Evolutionary conservation across 495 filamentous ascomycete genomes (phyloP), one percentile per base, ranked within the genome.

Genomic region (Bryoglossum gracile): DNA sequence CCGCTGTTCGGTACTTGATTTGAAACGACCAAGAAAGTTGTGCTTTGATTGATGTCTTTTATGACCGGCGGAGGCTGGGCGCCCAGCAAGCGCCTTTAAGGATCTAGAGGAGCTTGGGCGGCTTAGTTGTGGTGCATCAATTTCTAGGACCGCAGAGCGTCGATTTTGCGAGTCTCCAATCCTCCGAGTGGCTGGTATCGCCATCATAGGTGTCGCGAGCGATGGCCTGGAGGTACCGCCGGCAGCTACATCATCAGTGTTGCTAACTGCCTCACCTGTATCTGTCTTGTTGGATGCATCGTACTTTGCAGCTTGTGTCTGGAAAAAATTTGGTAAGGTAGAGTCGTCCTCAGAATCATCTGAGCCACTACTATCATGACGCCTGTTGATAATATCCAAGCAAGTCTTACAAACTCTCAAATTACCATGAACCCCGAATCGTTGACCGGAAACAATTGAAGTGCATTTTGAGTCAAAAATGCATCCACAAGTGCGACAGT

Each of bases 391-490:
- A 62, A 97, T 90, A 46, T 75, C 74, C 59, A 96, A 82, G 60
- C 94, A 99, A n/a, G 87, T 83, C 57, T 90, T 95, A 67, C 94
- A 99, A 23, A 97, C 88, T 53, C 94, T 75, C 40, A 99, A 73
- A 22, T 82, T 84, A 2, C 89, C 84, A 43, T 81, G 77, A 46
- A 95, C 87, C n/a, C 88, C 88, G 64, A 97, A 96, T 24, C 80
- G 76, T 45, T 82, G 76, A 3, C 91, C 92, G 11, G 88, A 78
- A 19, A 99, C 85, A 11, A 89, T 76, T 32, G 86, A 82, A 3
- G 94, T 99, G 65, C 94, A 99, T 64, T 94, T 95, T 1, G 87
- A 86, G 66, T 96, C 92, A 61, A 97, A 97, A 32, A 99, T 99
- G 61, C 95, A 94, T 24, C 94, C 94, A 62, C 94, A 82, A 41